Evolutionary conservation across 106 monocot genomes (phyloP), one percentile per base, ranked within the genome.

Genomic region (Iris macrosiphon): DNA sequence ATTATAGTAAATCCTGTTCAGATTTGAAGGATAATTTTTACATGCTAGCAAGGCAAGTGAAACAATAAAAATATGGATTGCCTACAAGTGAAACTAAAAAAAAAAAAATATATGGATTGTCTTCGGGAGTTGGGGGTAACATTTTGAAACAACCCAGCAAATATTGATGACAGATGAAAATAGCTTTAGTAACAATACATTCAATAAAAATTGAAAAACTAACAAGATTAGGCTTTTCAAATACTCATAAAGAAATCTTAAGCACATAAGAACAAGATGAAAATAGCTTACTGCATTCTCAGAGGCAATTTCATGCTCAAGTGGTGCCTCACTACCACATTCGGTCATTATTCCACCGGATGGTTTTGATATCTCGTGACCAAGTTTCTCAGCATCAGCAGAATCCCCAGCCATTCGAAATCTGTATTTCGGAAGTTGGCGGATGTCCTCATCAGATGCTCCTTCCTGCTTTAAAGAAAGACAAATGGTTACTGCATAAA

Each of bases 301-400:
- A 34, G 67, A 45, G 46, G 74, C 55, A 60, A 73, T 65, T 20
- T n/a, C 25, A 37, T 61, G 61, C 47, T 61, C 74, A 16, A 18
- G 45, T 17, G 60, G 72, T 23, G 58, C 58, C 31, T 65, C 58
- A 33, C 46, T 47, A 18, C 68, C 75, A 52, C 57, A 68, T 27
- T 75, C 62, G 4, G 62, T 68, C 75, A 75, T 75, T 56, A 61
- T 63, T 44, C 75, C 75, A 51, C 68, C 57, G 28, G n/a, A 55
- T 25, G 66, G 31, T 25, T 46, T 43, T 61, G 55, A 46, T 54
- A 61, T 55, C 25, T 67, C 67, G 30, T 11, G 30, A 24, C 43
- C 35, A 24, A 16, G 39, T 39, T 66, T 74, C 20, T 74, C 74
- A 67, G 16, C 26, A 61, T 61, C n/a, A n/a, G n/a, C n/a, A 44